Conservation (phyloP, 371 early-diverging fungal species). For the Umbelopsis sp. region DNA sequence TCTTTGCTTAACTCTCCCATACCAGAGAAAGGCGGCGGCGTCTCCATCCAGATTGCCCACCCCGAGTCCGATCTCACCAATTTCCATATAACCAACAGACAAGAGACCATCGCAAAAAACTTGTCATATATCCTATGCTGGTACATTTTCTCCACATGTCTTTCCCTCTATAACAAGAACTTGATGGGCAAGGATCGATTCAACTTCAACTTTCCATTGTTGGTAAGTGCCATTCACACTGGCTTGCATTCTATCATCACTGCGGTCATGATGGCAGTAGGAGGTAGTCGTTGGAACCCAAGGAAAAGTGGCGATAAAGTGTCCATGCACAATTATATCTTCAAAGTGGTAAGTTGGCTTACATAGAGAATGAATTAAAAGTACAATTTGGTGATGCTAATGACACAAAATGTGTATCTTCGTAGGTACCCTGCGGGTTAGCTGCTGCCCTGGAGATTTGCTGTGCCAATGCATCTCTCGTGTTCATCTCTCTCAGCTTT, state of each 20-base stretch:
- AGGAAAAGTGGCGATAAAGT: slow-evolving; percentile 29
- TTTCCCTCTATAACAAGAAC: slow-evolving; percentile 87
- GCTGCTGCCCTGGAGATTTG: slow-evolving; percentile 92
- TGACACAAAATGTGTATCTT: slow-evolving; percentile 1
- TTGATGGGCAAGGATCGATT: slow-evolving; percentile 70
- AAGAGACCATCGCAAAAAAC: slow-evolving; percentile 32
- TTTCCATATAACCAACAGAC: slow-evolving; percentile 21
- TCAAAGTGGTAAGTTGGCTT: slow-evolving; percentile 52
- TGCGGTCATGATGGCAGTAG: slow-evolving; percentile 49
- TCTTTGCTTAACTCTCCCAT: slow-evolving; percentile 4
- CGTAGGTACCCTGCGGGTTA: slow-evolving; percentile 80
- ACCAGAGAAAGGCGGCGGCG: slow-evolving; percentile 28
- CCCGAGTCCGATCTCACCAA: slow-evolving; percentile 25
- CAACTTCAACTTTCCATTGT: slow-evolving; percentile 79
- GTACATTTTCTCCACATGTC: slow-evolving; percentile 72
- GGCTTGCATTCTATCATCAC: slow-evolving; percentile 66
- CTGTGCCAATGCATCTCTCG: slow-evolving; percentile 83
- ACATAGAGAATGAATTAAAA: neutral
- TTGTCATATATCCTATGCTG: slow-evolving; percentile 48
- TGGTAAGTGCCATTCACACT: slow-evolving; percentile 76
- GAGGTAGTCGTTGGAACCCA: slow-evolving; percentile 40
- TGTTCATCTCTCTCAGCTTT: slow-evolving; percentile 85
- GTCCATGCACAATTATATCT: slow-evolving; percentile 45
- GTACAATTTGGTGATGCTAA: neutral
- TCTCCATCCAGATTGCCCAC: slow-evolving; percentile 34